Evolutionary conservation across 179 eudicot species (phyloP).

Genomic region (Heliamphora pulchella): DNA sequence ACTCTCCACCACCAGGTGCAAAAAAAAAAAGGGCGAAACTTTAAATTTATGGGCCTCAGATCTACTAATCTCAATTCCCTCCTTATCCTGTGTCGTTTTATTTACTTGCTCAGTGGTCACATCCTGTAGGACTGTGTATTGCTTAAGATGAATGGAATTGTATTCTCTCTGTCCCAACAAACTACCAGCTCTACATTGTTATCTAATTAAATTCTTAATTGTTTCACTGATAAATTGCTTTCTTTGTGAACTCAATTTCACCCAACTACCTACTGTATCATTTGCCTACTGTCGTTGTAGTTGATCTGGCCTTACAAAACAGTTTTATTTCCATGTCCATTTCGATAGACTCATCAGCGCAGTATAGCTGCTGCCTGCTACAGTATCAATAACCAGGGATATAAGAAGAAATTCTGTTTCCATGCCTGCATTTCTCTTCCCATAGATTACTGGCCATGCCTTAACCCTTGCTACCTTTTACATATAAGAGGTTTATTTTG

Average conservation of each 20-base stretch:
- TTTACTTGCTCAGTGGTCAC: no score
- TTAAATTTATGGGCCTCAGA: no score
- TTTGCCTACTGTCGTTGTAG: background rate
- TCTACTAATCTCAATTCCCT: no score
- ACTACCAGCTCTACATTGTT: background rate
- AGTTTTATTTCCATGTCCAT: background rate
- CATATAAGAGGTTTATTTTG: no score
- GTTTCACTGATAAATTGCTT: background rate
- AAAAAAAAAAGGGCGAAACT: no score
- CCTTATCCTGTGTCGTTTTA: no score
- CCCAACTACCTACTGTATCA: background rate
- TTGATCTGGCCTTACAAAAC: background rate
- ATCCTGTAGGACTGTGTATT: no score
- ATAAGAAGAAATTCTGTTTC: no score
- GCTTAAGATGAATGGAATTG: background rate
- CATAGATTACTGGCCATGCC: background rate
- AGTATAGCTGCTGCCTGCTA: background rate
- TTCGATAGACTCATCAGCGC: background rate
- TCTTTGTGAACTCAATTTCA: no score
- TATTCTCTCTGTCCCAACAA: background rate
- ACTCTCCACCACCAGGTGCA: no score
- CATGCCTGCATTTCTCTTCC: background rate
- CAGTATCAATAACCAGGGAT: background rate
- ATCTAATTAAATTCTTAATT: background rate
- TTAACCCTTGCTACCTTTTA: background rate